These are phyloP conservation scores for Stagonosporopsis chrysanthemi DNA, from an alignment of 2,329 filamentous ascomycete species.

Conservation along the genomic window DNA sequence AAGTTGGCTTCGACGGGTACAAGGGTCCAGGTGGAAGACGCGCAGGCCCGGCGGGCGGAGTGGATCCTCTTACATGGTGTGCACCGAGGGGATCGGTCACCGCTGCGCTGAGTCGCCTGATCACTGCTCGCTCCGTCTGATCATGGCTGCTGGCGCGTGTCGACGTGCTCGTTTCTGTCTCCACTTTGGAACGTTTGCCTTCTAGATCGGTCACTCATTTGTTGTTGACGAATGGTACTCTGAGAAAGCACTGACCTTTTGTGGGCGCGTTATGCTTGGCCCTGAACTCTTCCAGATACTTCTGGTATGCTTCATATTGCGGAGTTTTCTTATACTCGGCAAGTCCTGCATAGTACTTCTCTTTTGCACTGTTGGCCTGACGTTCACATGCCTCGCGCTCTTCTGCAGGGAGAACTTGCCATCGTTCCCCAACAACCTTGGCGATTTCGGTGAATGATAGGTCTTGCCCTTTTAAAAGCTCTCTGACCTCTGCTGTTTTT, in stretches of 20 bases:
- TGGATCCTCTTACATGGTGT: conserved; percentile 36
- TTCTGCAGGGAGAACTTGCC: conserved; percentile 72
- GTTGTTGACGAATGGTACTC: conserved; percentile 3
- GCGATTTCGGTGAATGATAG: conserved; percentile 84
- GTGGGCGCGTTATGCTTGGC: conserved; percentile 64
- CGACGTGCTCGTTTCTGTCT: conserved; percentile 48
- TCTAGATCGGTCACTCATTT: conserved; percentile 40
- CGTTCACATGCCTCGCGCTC: conserved; percentile 77
- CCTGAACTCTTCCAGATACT: conserved; percentile 80
- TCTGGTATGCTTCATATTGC: conserved; percentile 71
- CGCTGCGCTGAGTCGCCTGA: conserved; percentile 39
- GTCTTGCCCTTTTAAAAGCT: conserved; percentile 77
- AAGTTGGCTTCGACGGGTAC: conserved; percentile 43
- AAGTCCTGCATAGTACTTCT: conserved; percentile 77
- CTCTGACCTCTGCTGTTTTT: conserved; percentile 69
- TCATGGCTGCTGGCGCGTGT: conserved; percentile 44
- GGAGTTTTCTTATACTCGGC: conserved; percentile 79
- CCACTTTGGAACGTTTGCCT: conserved; percentile 55
- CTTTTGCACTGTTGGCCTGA: conserved; percentile 75
- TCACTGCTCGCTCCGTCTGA: conserved; percentile 34
- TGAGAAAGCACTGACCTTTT: conserved; percentile 40
- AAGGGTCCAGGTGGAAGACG: conserved; percentile 36
- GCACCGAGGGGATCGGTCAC: conserved; percentile 30
- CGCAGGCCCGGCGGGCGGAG: conserved; percentile 35
- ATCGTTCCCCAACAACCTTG: conserved; percentile 81